Conservation (phyloP, 805 yeast species). For the Pichia manshurica region DNA sequence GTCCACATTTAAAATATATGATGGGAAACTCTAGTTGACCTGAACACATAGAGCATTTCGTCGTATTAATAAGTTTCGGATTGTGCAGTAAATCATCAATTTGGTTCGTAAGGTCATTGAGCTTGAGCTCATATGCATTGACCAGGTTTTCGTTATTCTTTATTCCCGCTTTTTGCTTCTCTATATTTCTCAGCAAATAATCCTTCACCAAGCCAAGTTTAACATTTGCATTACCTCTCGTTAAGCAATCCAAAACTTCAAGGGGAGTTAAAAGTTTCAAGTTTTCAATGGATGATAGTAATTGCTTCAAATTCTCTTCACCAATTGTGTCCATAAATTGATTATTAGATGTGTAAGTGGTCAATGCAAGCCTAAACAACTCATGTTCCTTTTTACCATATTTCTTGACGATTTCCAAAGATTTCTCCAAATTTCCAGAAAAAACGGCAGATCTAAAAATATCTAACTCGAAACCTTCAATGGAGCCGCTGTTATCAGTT, state of each 20-base stretch:
- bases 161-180: slow-evolving; percentile 57
- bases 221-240: slow-evolving; percentile 48
- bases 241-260: slow-evolving; percentile 43
- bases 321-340: slow-evolving; percentile 48
- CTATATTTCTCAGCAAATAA: slow-evolving; percentile 56
- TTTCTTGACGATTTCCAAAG: slow-evolving; percentile 50
- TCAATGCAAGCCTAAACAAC: slow-evolving; percentile 59
- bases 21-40: slow-evolving; percentile 68
- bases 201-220: slow-evolving; percentile 59
- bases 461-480: slow-evolving; percentile 46
- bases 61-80: slow-evolving; percentile 47
- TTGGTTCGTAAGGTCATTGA: slow-evolving; percentile 46
- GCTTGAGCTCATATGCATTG: slow-evolving; percentile 61
- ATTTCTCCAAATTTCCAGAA: slow-evolving; percentile 49
- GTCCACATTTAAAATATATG: slow-evolving; percentile 79
- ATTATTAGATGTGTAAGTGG: slow-evolving; percentile 53
- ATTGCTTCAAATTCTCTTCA: slow-evolving; percentile 39
- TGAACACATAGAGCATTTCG: slow-evolving; percentile 59
- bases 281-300: slow-evolving; percentile 49
- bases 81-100: slow-evolving; percentile 43
- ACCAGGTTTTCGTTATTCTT: slow-evolving; percentile 62
- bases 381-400: slow-evolving; percentile 61
- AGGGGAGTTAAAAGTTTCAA: slow-evolving; percentile 60
- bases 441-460: slow-evolving; percentile 62
- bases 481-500: slow-evolving; percentile 18